Evolutionary conservation across 202 grass and related monocot genomes (phyloP), one percentile per base, ranked within the genome.

Genomic region (Schoenoplectus tabernaemontani): DNA sequence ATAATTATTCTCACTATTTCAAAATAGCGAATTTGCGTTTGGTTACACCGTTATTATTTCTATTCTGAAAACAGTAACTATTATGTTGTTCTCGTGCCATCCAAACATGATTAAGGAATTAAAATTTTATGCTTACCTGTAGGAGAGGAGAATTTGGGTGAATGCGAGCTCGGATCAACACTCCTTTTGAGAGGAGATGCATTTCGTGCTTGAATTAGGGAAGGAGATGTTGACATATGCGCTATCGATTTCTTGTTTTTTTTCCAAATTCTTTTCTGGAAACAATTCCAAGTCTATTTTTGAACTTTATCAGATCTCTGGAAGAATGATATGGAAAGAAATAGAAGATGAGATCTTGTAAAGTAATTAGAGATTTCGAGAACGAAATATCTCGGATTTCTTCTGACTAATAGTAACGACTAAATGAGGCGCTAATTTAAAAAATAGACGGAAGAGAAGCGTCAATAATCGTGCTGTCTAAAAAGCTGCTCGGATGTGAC

Each of bases 181-280:
- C 58, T 81, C 82, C 67, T 87, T 71, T 66, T 59, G 33, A 32
- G 34, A 58, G 73, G 54, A 34, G 19, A 81, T 16, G 9, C 39
- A 81, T 9, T 63, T 28, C 77, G 78, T 33, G 67, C 33, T 13
- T 72, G 68, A 71, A 84, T 82, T 3, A 57, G 82, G 9, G 86
- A 88, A 78, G 82, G 78, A 51, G 77, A 84, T 53, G 68, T 80
- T 12, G 86, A 61, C 0, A 63, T 32, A 33, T 59, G 34, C 50
- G 60, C 57, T 79, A 86, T 84, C 0, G 59, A 76, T 59, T 20
- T 64, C 4, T 66, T 36, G 22, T 51, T 64, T 16, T 28, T 46
- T 56, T 78, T n/a, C 36, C 28, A 43, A 5, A 2, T 58, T 4
- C 2, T 77, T 77, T 57, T 77, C 74, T 24, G 26, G 50, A 53